These are phyloP conservation scores for Saccharomycopsis sp. DNA, from an alignment of 805 yeast species.

Conservation along the genomic window DNA sequence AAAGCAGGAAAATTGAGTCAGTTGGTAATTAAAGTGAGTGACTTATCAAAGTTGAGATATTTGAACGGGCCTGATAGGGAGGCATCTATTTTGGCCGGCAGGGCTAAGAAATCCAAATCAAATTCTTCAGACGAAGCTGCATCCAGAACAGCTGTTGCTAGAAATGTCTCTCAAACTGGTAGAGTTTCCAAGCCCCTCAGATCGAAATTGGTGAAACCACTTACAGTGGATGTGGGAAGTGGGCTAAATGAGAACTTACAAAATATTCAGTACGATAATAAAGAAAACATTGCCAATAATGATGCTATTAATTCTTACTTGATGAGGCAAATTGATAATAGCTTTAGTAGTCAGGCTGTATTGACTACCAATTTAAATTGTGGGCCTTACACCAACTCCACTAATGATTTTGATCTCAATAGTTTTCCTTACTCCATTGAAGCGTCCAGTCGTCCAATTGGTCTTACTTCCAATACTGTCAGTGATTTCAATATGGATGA, in stretches of 20 bases:
- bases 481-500: too few species aligned
- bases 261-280: too few species aligned
- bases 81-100: neutral
- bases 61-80: neutral
- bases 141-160: too few species aligned
- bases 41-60: neutral
- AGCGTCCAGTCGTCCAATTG: neutral
- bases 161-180: too few species aligned
- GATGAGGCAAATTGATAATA: too few species aligned
- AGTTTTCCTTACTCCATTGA: neutral
- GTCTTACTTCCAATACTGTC: too few species aligned
- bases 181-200: neutral
- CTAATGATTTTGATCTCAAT: too few species aligned
- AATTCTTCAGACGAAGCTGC: too few species aligned
- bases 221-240: neutral
- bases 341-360: neutral
- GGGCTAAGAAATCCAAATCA: too few species aligned
- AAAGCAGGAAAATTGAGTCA: neutral
- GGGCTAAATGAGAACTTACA: neutral
- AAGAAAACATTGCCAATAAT: too few species aligned
- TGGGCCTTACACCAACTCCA: too few species aligned
- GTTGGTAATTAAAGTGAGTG: slow-evolving; percentile 7
- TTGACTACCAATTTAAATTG: neutral
- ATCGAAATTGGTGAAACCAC: neutral
- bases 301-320: too few species aligned